Evolutionary conservation across 805 yeast species (phyloP).

Genomic region (Groenewaldozyma tartarivorans): DNA sequence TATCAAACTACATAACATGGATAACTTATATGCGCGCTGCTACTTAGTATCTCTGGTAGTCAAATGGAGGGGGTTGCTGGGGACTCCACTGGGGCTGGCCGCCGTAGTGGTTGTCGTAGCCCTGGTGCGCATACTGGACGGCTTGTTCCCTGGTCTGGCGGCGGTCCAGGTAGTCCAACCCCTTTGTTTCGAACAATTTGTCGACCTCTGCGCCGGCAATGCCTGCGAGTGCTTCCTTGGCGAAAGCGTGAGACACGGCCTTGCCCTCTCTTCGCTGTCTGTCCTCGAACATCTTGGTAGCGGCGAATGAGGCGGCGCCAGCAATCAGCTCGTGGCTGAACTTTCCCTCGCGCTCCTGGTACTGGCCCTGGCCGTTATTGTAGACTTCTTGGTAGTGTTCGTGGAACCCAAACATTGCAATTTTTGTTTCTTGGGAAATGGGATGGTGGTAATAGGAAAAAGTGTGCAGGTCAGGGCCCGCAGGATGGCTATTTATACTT

Average conservation of each 20-base stretch:
- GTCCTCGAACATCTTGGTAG: constrained; percentile 22
- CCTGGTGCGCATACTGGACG: constrained; percentile 16
- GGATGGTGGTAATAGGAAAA: background rate
- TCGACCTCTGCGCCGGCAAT: constrained; percentile 25
- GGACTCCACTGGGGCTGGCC: constrained; percentile 17
- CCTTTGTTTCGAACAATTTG: constrained; percentile 24
- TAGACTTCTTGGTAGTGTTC: constrained; percentile 15
- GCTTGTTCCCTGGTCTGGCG: constrained; percentile 17
- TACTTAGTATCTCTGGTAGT: constrained; percentile 10
- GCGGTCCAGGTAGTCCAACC: constrained; percentile 20
- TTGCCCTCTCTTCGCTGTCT: constrained; percentile 23
- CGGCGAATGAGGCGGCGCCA: constrained; percentile 24
- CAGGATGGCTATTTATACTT: no score
- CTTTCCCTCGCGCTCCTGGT: constrained; percentile 20
- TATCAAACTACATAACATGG: no score
- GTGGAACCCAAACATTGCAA: constrained; percentile 15
- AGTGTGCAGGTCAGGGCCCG: no score
- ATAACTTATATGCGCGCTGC: no score
- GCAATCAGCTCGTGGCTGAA: constrained; percentile 24
- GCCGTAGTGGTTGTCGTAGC: constrained; percentile 23
- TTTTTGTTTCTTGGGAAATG: background rate
- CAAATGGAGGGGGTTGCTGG: constrained; percentile 15
- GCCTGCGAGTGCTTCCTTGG: constrained; percentile 23
- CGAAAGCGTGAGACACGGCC: constrained; percentile 23
- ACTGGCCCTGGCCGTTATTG: no score